Percentiles rank a stretch among this genome's conserved stretches.
Evolutionary conservation across 495 filamentous ascomycete species (phyloP).

Genomic region (Bathelium albidoporum): DNA sequence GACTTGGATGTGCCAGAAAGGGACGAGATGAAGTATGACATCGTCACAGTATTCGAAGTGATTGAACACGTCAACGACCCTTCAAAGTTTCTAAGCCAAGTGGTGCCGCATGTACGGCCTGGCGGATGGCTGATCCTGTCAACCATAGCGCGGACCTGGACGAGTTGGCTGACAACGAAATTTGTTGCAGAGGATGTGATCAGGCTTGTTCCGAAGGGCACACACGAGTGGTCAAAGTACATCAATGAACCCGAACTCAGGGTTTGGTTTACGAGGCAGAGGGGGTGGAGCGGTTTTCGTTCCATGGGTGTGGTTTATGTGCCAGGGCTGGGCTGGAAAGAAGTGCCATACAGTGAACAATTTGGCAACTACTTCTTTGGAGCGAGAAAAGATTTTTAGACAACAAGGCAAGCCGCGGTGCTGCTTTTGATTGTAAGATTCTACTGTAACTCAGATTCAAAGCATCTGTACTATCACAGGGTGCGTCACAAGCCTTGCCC

Average conservation of each 20-base stretch:
- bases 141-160: slow-evolving; percentile 81
- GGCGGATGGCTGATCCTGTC: slow-evolving; percentile 88
- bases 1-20: slow-evolving; percentile 39
- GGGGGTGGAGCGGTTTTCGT: slow-evolving; percentile 43
- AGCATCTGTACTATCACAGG: background rate
- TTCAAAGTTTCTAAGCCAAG: slow-evolving; percentile 54
- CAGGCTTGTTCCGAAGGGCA: slow-evolving; percentile 78
- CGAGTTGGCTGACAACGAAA: slow-evolving; percentile 84
- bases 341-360: slow-evolving; percentile 69
- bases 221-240: slow-evolving; percentile 94
- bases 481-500: background rate
- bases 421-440: background rate
- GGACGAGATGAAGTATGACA: slow-evolving; percentile 43
- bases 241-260: slow-evolving; percentile 76
- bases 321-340: slow-evolving; percentile 83
- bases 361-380: slow-evolving; percentile 97
- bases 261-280: slow-evolving; percentile 37
- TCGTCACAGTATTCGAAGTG: slow-evolving; percentile 86
- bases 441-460: no score
- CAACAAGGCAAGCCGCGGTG: background rate
- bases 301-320: slow-evolving; percentile 85
- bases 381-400: slow-evolving; percentile 45
- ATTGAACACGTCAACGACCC: slow-evolving; percentile 79
- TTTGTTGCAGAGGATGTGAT: slow-evolving; percentile 83
- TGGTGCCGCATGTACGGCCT: slow-evolving; percentile 64